Evolutionary conservation across 768 basidiomycete genomes (phyloP).

Genomic region (Paxillus rubicundulus): DNA sequence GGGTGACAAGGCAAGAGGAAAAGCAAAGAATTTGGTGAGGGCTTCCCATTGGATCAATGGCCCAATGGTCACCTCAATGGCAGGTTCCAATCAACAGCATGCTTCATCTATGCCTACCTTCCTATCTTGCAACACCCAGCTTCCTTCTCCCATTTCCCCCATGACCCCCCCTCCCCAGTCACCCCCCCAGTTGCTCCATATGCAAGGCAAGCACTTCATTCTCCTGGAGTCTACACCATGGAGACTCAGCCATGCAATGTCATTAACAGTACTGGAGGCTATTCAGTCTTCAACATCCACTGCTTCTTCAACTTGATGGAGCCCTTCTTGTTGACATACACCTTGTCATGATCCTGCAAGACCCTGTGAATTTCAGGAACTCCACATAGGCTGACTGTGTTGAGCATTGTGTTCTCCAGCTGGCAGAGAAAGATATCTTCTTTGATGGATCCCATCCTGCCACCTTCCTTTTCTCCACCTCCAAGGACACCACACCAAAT

Average conservation of each 20-base stretch:
- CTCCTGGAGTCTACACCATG: conserved; percentile 10
- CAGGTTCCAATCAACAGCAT: conserved; percentile 10
- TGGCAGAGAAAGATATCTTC: conserved; percentile 97
- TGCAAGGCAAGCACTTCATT: conserved; percentile 23
- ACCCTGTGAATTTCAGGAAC: conserved; percentile 89
- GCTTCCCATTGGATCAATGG: no score
- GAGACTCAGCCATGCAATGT: conserved; percentile 33
- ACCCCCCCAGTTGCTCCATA: conserved; percentile 27
- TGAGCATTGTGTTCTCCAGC: conserved; percentile 94
- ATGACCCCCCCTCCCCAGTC: conserved; percentile 44
- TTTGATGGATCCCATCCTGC: conserved; percentile 69
- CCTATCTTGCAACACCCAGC: no score
- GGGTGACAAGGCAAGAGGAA: no score
- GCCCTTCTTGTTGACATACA: conserved; percentile 61
- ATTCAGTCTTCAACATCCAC: conserved; percentile 98
- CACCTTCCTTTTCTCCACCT: conserved; percentile 82
- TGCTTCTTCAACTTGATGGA: conserved; percentile 65
- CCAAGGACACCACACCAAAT: conserved; percentile 94
- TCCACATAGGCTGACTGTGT: conserved; percentile 91
- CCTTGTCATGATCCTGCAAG: conserved; percentile 82
- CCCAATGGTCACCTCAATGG: conserved; percentile 20
- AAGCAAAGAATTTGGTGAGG: no score
- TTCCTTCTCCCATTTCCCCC: conserved; percentile 56
- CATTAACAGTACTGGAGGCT: no score
- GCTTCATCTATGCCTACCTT: no score